Percentiles rank a stretch among this genome's conserved stretches.
Conservation (phyloP, 1,139 yeast genomes). For the Zhuliangozyma blackwelliae region DNA sequence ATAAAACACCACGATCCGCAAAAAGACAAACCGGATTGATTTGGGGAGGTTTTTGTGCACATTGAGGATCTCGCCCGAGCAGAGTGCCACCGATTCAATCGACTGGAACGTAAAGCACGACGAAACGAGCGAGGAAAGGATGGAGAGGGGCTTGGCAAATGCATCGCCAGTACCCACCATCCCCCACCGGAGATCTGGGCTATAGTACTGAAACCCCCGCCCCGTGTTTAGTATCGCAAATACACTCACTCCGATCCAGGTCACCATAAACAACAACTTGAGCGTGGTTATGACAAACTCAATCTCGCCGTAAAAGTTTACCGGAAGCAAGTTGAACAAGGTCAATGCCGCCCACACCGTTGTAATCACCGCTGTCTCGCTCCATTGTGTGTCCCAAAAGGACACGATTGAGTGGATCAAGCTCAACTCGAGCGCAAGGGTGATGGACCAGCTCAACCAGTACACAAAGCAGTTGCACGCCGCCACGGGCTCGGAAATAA, state of each 20-base stretch:
- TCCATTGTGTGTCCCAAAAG: conserved; percentile 11
- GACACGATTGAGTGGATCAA: conserved; percentile 14
- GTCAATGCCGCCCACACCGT: conserved; percentile 15
- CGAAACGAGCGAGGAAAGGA: conserved; percentile 20
- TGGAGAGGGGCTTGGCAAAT: conserved; percentile 38
- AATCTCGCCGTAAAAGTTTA: conserved; percentile 19
- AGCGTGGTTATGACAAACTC: conserved; percentile 18
- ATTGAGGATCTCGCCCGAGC: conserved; percentile 16
- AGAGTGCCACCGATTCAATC: conserved; percentile 35
- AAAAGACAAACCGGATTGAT: conserved; percentile 13
- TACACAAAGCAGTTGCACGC: conserved; percentile 18
- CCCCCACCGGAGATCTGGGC: conserved; percentile 6
- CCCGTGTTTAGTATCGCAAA: conserved; percentile 2
- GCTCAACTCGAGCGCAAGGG: conserved; percentile 21
- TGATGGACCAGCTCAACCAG: conserved; percentile 26
- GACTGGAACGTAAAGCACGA: conserved; percentile 34
- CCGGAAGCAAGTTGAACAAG: conserved; percentile 18
- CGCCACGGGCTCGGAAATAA: conserved; percentile 16
- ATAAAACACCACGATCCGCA: conserved; percentile 15
- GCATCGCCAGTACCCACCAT: conserved; percentile 36
- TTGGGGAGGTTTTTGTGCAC: conserved; percentile 13
- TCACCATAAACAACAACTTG: conserved; percentile 16
- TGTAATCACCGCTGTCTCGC: conserved; percentile 9
- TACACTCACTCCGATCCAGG: conserved; percentile 12
- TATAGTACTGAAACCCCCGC: conserved; percentile 10